Evolutionary conservation across 2,329 filamentous ascomycete species (phyloP).

Genomic region (Penicillium sp.): DNA sequence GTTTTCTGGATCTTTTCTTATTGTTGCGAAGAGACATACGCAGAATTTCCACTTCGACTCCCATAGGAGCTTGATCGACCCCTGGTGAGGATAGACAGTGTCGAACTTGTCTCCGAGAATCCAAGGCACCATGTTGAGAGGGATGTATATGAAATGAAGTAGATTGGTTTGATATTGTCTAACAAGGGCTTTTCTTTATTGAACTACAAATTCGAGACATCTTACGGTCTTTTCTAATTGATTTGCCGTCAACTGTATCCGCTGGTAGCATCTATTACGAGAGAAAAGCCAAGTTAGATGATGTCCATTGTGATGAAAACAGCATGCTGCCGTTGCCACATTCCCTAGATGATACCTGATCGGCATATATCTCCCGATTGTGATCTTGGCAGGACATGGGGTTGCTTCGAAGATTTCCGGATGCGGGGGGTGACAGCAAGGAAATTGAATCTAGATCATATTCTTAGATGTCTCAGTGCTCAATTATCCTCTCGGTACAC

Average conservation of each 20-base stretch:
- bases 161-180: not conserved
- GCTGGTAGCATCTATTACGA: not conserved
- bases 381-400: not conserved
- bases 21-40: conserved; percentile 40
- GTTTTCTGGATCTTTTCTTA: not conserved
- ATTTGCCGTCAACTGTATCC: not conserved
- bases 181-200: not conserved
- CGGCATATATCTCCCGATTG: not conserved
- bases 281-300: not conserved
- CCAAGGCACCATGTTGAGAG: conserved; percentile 27
- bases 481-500: not conserved
- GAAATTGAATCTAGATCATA: not conserved
- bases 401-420: not conserved
- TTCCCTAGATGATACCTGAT: not conserved
- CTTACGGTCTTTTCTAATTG: not conserved
- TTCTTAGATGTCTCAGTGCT: not conserved
- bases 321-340: not conserved
- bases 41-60: conserved; percentile 73
- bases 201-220: not conserved
- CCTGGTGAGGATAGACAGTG: conserved; percentile 55
- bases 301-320: conserved; percentile 1
- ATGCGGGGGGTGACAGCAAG: not conserved
- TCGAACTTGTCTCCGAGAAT: conserved; percentile 49
- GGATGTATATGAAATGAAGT: not conserved
- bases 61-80: conserved; percentile 64